Base-by-base conservation (phyloP, 2,329 filamentous ascomycete species). In the Nothophaeocryptopus gaeumannii region DNA sequence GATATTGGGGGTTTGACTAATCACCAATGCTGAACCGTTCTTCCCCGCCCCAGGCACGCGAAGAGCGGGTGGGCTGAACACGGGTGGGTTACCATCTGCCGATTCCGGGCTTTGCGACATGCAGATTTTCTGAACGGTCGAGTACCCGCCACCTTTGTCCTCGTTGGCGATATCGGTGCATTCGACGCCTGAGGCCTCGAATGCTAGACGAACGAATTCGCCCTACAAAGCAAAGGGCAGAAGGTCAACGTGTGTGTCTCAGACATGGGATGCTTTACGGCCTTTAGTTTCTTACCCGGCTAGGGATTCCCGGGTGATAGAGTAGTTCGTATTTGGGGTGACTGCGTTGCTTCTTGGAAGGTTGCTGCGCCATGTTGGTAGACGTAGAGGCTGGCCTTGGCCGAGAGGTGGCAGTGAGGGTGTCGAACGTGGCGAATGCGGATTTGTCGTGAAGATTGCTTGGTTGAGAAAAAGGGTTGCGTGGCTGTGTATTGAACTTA, bases 1-100 rank as follows among this genome's bases (percentile, higher is more conserved):
- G 59, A 92, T 89, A 64, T 84, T 88, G 33, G 86, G 75, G 2
- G 84, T 86, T 70, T 92, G 88, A 63, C 72, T 78, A 59, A 92
- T 76, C 36, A 82, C 37, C 5, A 90, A 69, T 35, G 78, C 70
- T 9, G 62, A 64, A 51, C 81, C 83, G 55, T 84, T 76, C 53
- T 67, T 68, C 36, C 70, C 71, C 20, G 74, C 78, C 26, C 72
- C 72, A 2, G 69, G 65, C 32, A 80, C 63, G 31, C 74, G 71
- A 14, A 92, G 79, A 3, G 83, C 76, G 0, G 88, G 88, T 1
- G 85, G 83, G 0, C 86, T 84, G 39, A 87, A 74, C 5, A 77
- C 65, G 0, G 88, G 86, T 0, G 84, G 79, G 67, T 88, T 89
- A 31, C 69, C 62, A 8, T 67, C 72, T 63, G 59, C 60, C 50